A percentile compares a stretch with the other conserved stretches of the same genome.
phyloP scores from a whole-genome alignment of 495 filamentous ascomycete species.

The Pyronema omphalodes region DNA sequence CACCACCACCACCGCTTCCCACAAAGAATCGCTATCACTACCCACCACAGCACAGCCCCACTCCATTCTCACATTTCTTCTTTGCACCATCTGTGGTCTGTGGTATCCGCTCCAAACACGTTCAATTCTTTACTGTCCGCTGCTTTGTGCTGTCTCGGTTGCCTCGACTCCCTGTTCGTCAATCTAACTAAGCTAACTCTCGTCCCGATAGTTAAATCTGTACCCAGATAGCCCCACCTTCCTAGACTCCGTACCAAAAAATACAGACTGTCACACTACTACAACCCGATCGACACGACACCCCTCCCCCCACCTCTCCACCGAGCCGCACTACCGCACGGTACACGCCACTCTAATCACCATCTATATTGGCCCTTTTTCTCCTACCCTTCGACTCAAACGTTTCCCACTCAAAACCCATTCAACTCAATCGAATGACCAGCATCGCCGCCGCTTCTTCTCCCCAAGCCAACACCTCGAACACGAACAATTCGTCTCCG shows the following conservation, averaged over 20 bases:
- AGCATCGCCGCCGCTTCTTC: conserved; percentile 21
- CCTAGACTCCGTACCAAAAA: background rate
- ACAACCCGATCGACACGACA: background rate
- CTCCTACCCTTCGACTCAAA: conserved; percentile 1
- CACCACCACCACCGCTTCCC: too few relatives aligned
- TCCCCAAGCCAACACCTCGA: conserved; percentile 18
- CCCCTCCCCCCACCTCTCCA: background rate
- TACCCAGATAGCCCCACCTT: background rate
- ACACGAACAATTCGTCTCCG: conserved; percentile 17
- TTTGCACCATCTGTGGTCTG: too few relatives aligned
- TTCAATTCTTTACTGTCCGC: too few relatives aligned
- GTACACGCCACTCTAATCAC: background rate
- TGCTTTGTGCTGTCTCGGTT: background rate
- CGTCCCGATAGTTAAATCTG: background rate
- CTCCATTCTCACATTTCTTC: too few relatives aligned
- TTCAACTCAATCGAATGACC: conserved; percentile 24
- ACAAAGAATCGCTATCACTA: too few relatives aligned
- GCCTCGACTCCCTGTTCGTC: background rate
- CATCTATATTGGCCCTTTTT: background rate
- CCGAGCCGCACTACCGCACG: background rate
- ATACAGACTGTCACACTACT: background rate
- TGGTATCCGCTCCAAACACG: too few relatives aligned
- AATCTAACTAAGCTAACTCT: background rate
- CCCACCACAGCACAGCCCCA: too few relatives aligned
- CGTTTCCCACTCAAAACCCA: conserved; percentile 19